phyloP scores from a whole-genome alignment of 1,284 basidiomycete genomes.

The Cronartium ribicola region DNA sequence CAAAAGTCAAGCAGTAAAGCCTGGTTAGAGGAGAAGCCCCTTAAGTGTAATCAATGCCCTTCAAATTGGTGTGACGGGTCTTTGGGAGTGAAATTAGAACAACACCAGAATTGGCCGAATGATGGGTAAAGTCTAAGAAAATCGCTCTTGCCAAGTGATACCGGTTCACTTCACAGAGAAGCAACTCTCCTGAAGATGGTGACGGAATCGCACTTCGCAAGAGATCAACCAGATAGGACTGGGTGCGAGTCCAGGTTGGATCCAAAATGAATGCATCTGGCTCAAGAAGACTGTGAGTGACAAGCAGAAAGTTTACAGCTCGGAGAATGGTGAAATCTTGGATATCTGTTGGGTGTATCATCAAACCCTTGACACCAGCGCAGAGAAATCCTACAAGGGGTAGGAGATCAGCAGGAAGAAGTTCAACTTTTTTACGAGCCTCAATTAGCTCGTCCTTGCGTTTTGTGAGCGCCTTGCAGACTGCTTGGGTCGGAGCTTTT shows the following conservation, averaged over 20 bases:
- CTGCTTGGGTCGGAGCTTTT: background rate
- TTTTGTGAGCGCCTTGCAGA: background rate
- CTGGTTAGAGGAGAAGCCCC: too few species aligned
- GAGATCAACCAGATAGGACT: background rate
- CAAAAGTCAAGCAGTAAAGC: too few species aligned
- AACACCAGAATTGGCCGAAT: too few species aligned
- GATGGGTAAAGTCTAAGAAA: background rate
- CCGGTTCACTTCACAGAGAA: background rate
- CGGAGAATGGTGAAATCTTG: background rate
- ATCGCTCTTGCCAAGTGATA: background rate
- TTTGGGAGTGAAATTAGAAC: too few species aligned
- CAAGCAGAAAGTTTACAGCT: background rate
- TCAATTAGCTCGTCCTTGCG: background rate
- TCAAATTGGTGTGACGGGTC: too few species aligned
- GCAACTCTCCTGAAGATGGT: background rate
- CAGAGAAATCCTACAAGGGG: conserved; percentile 3
- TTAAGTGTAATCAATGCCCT: too few species aligned
- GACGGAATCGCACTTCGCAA: background rate
- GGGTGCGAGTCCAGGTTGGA: background rate
- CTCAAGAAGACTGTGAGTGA: background rate
- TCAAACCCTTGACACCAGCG: conserved; percentile 3
- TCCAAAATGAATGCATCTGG: background rate
- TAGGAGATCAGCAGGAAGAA: background rate
- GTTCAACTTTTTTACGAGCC: background rate
- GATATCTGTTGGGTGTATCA: background rate